Base-by-base conservation (phyloP, 1,139 yeast species). In the Pichia cactophila region DNA sequence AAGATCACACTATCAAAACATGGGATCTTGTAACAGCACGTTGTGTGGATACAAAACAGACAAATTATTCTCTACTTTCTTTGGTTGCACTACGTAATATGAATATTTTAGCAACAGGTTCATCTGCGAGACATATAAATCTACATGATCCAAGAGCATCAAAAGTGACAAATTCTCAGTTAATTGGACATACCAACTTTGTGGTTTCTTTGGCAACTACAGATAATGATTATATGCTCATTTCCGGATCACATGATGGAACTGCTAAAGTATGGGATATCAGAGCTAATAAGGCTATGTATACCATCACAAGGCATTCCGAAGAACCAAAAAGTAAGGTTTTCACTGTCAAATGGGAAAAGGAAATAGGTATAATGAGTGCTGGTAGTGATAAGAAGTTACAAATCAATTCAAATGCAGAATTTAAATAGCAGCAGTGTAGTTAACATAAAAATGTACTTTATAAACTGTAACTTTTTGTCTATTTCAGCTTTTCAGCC, bases 201-300 rank as follows among this genome's bases (percentile, higher is more conserved):
- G 97, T 92, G 37, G 94, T 85, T 26, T 77, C 85, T 3, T 71
- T 92, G 56, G 79, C 83, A 41, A 78, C 86, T 6, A 92, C 96
- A 11, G 78, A 77, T 55, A 84, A 81, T 58, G 86, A 80, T 46
- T 83, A 87, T 67, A 80, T 88, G 82, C 77, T 92, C 61, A 81
- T 88, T 23, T 86, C 96, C 8, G 95, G 86, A 17, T 88, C 97
- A 14, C 96, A 89, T 64, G 99, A 92, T 67, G 97, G 97, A 28
- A 86, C 96, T 2, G 94, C 86, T 42, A 83, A 89, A 60, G 85
- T 92, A 23, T 92, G 99, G 99, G 99, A 92, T 67, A 78, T 90
- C 12, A 80, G 99, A 61, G 85, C 96, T 2, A 86, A 83, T 56
- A 80, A 83, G 60, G 77, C 95, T n/a, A 73, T 89, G 70, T 86